Percentiles rank a stretch among this genome's conserved stretches.
Conservation (phyloP, 2,329 filamentous ascomycete species). For the Arthrobotrys megalospora region DNA sequence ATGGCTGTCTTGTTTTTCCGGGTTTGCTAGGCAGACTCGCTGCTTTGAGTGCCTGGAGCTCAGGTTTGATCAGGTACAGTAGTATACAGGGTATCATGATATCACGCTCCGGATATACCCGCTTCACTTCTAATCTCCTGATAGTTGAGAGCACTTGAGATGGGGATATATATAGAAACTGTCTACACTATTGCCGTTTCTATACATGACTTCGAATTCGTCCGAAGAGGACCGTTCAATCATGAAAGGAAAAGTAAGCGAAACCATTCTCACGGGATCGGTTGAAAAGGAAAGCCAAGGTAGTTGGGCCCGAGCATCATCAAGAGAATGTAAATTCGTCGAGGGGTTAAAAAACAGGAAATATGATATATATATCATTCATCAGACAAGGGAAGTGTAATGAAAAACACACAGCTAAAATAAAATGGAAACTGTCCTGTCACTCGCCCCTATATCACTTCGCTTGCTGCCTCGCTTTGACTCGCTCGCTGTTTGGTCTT, state of each 20-base stretch:
- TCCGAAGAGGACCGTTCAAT: neutral
- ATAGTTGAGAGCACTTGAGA: neutral
- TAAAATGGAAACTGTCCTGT: slow-evolving; percentile 13
- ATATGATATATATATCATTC: slow-evolving; percentile 21
- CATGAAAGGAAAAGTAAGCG: neutral
- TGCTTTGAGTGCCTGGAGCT: neutral
- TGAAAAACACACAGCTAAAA: neutral
- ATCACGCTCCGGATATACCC: slow-evolving; percentile 15
- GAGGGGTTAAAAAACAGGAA: neutral
- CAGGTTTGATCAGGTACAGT: too few species aligned
- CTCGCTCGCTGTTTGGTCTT: neutral
- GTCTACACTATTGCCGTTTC: slow-evolving; percentile 11
- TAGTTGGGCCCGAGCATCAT: neutral
- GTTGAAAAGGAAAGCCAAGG: neutral
- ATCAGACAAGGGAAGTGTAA: neutral
- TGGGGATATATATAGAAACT: slow-evolving; percentile 25
- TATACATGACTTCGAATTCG: slow-evolving; percentile 4
- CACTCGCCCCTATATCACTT: slow-evolving; percentile 22
- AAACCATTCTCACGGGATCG: neutral
- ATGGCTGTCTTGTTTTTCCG: neutral
- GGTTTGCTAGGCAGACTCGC: neutral
- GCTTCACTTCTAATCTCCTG: neutral
- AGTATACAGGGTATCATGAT: neutral
- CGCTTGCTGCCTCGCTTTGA: slow-evolving; percentile 1
- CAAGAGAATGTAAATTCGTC: neutral